phyloP scores from a whole-genome alignment of 495 filamentous ascomycete genomes.

The Astrothelium subdiscretum region DNA sequence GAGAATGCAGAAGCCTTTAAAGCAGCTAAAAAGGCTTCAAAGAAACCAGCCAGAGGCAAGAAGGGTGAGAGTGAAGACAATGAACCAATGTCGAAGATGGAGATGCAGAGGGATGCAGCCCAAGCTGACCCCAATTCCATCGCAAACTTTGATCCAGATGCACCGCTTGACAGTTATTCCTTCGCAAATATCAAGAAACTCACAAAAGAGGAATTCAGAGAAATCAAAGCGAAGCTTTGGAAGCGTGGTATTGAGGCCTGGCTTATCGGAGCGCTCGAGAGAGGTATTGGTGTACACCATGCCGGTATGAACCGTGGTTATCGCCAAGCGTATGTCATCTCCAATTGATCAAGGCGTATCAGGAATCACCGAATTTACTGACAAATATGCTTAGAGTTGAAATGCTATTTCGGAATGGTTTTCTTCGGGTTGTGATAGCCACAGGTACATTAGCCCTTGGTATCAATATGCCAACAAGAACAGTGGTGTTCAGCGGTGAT shows the following conservation, averaged over 20 bases:
- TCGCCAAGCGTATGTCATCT: constrained; percentile 38
- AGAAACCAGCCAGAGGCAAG: constrained; percentile 27
- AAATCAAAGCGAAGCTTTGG: constrained; percentile 39
- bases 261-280: constrained; percentile 43
- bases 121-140: constrained; percentile 41
- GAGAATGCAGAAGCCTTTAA: constrained; percentile 30
- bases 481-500: constrained; percentile 65
- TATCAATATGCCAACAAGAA: constrained; percentile 81
- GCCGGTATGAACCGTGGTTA: constrained; percentile 68
- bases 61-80: constrained; percentile 32
- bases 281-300: constrained; percentile 68
- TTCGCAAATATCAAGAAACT: constrained; percentile 49
- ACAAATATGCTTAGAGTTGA: constrained; percentile 33
- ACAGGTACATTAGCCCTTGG: constrained; percentile 66
- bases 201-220: constrained; percentile 28
- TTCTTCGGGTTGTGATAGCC: constrained; percentile 58
- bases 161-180: constrained; percentile 48
- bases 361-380: constrained; percentile 22
- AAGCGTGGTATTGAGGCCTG: constrained; percentile 33
- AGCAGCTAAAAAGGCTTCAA: constrained; percentile 26
- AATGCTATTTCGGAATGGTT: constrained; percentile 64
- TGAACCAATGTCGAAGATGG: constrained; percentile 37
- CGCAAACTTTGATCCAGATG: constrained; percentile 53
- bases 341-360: constrained; percentile 8
- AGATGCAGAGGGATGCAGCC: constrained; percentile 41